Conservation (phyloP, 116 monocot genomes). For the Dioscorea cayenensis region DNA sequence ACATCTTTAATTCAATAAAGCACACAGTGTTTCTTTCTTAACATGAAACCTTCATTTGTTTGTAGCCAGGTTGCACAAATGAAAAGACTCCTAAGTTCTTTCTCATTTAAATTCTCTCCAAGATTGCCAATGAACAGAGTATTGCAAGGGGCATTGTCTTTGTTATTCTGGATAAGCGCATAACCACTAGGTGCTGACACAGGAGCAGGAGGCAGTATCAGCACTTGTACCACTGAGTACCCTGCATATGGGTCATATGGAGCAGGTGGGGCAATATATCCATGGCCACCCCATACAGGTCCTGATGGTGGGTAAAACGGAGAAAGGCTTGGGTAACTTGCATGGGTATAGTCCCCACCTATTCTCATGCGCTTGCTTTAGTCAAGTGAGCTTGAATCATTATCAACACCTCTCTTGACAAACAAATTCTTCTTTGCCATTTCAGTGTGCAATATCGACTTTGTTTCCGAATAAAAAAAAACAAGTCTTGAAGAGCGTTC, state of each 20-base stretch:
- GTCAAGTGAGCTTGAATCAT: constrained; percentile 63
- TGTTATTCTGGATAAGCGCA: constrained; percentile 81
- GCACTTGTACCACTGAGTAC: constrained; percentile 55
- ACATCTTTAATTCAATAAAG: constrained; percentile 88
- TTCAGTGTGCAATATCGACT: constrained; percentile 68
- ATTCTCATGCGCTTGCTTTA: constrained; percentile 83
- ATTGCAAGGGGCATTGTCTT: no score
- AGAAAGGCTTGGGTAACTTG: constrained; percentile 54
- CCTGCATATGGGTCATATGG: constrained; percentile 82
- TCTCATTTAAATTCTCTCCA: constrained; percentile 83
- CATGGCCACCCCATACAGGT: constrained; percentile 67
- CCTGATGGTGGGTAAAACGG: constrained; percentile 53
- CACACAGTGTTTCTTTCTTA: constrained; percentile 98
- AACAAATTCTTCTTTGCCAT: constrained; percentile 99
- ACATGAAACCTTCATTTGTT: constrained; percentile 96
- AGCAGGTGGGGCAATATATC: constrained; percentile 62
- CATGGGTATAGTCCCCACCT: constrained; percentile 72
- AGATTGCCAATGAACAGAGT: constrained; percentile 98
- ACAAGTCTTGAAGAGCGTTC: no score
- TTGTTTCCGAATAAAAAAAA: no score
- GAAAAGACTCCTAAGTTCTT: constrained; percentile 82
- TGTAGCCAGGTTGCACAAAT: constrained; percentile 94
- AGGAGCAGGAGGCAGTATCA: constrained; percentile 56
- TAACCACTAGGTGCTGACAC: constrained; percentile 57
- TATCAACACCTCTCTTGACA: constrained; percentile 85